Conservation (phyloP, 1,139 yeast species). For the Kurtzmaniella quercitrusa region DNA sequence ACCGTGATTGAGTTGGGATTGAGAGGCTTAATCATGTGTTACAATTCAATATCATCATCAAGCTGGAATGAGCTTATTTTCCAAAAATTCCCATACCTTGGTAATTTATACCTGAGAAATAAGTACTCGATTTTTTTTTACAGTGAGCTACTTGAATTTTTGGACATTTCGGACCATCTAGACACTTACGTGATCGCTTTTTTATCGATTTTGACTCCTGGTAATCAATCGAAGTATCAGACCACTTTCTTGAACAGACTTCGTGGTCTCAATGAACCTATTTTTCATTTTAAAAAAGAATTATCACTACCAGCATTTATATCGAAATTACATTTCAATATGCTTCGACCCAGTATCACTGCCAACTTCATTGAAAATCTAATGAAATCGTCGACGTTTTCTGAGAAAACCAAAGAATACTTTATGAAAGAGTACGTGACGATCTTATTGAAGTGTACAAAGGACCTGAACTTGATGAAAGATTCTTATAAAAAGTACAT, state of each 20-base stretch:
- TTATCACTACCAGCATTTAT: not conserved
- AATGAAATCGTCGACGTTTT: constrained; percentile 12
- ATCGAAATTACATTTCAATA: constrained; percentile 14
- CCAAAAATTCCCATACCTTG: constrained; percentile 40
- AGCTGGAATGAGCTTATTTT: constrained; percentile 38
- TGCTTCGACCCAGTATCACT: constrained; percentile 19
- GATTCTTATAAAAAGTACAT: constrained; percentile 1
- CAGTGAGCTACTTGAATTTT: constrained; percentile 19
- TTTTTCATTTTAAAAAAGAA: constrained; percentile 4
- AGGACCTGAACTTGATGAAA: not conserved
- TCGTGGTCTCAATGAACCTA: not conserved
- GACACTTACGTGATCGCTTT: constrained; percentile 6
- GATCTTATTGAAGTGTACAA: constrained; percentile 1
- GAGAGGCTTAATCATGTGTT: constrained; percentile 26
- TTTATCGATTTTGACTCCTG: constrained; percentile 5
- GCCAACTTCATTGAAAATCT: constrained; percentile 19
- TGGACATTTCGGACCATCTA: constrained; percentile 3
- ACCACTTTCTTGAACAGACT: constrained; percentile 3
- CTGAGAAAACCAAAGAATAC: constrained; percentile 6
- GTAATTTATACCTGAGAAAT: constrained; percentile 36
- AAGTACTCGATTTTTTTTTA: constrained; percentile 29
- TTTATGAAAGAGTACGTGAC: constrained; percentile 5
- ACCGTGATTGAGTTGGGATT: constrained; percentile 25
- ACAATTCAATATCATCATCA: constrained; percentile 15
- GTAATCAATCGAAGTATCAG: constrained; percentile 3